phyloP scores from a whole-genome alignment of 2,329 filamentous ascomycete genomes.

The Phoma sp. region DNA sequence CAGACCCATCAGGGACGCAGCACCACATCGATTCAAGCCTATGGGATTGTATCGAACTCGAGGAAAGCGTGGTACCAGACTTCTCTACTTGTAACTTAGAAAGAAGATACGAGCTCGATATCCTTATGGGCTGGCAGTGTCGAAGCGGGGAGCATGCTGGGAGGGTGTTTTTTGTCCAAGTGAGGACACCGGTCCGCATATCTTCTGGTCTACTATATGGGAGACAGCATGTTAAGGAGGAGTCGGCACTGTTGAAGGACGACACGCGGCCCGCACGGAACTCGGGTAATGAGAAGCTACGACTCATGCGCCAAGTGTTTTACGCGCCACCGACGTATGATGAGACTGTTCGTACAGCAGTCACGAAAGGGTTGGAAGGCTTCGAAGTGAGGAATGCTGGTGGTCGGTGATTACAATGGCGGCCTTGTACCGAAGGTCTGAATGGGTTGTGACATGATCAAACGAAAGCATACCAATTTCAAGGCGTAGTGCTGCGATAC shows the following conservation, averaged over 20 bases:
- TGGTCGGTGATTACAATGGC: not conserved
- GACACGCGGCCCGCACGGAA: no score
- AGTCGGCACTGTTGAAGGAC: no score
- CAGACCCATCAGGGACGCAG: constrained; percentile 2
- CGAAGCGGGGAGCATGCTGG: constrained; percentile 10
- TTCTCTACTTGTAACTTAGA: constrained; percentile 21
- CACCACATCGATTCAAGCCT: constrained; percentile 2
- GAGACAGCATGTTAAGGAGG: not conserved
- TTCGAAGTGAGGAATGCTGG: not conserved
- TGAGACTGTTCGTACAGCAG: not conserved
- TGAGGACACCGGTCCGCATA: constrained; percentile 16
- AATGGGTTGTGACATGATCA: no score
- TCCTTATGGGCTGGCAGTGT: constrained; percentile 25
- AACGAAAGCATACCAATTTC: no score
- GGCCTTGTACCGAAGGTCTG: no score
- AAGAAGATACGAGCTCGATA: constrained; percentile 24
- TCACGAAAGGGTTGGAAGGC: not conserved
- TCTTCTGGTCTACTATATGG: constrained; percentile 17
- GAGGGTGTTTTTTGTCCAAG: constrained; percentile 21
- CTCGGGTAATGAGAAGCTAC: no score
- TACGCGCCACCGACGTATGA: not conserved
- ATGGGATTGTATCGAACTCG: constrained; percentile 12
- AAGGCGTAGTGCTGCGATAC: no score
- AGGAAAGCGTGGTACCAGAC: constrained; percentile 16
- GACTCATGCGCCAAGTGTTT: no score